phyloP scores from a whole-genome alignment of 306 rosid genomes.

The Lotus japonicus region DNA sequence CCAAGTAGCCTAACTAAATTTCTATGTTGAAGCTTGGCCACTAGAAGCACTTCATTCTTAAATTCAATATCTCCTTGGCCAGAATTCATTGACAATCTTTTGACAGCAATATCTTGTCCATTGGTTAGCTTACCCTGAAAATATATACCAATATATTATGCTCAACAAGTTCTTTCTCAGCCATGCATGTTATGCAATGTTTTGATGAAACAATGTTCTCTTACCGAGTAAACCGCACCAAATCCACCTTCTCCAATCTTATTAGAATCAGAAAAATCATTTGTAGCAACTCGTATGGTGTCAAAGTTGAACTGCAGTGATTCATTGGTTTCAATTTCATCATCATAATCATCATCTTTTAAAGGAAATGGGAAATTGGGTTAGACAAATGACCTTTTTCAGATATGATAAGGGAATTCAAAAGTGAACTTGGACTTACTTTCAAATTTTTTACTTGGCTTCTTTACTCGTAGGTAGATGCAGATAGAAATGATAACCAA shows the following conservation, averaged over 20 bases:
- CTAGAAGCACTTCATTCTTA: conserved; percentile 12
- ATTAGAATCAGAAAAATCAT: conserved; percentile 18
- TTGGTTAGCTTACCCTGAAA: conserved; percentile 11
- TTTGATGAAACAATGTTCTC: background rate
- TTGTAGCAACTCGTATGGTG: conserved; percentile 20
- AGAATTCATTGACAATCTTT: conserved; percentile 13
- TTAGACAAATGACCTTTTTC: background rate
- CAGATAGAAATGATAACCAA: background rate
- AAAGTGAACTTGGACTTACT: background rate
- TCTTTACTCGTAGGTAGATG: background rate
- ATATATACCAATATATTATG: background rate
- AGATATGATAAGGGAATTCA: background rate
- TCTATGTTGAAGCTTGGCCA: conserved; percentile 11
- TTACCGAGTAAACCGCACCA: conserved; percentile 27
- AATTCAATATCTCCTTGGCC: conserved; percentile 15
- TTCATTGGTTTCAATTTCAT: background rate
- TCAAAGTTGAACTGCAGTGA: conserved; percentile 19
- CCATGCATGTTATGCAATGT: background rate
- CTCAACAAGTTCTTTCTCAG: background rate
- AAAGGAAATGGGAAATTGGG: background rate
- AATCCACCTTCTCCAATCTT: conserved; percentile 23
- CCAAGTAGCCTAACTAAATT: conserved; percentile 13
- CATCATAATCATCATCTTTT: background rate
- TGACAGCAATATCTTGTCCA: conserved; percentile 23
- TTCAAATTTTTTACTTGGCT: background rate